Evolutionary conservation across 1,284 basidiomycete genomes (phyloP), one percentile per base, ranked within the genome.

Genomic region (Leccinum pachyderme): DNA sequence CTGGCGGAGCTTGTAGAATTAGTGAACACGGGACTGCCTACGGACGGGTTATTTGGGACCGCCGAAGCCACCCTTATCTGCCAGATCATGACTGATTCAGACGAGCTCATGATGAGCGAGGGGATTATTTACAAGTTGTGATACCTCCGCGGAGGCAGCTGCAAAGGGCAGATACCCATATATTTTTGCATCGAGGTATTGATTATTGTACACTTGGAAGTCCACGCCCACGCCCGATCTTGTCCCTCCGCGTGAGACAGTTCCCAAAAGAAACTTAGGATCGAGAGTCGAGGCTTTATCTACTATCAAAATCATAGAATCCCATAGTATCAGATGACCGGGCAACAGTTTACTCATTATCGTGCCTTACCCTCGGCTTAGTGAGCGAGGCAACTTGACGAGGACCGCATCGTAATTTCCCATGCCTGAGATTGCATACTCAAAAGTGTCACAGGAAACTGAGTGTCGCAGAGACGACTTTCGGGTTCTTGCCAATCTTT

Each of bases 71-170:
- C 81, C 22, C 77, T 79, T 55, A 87, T 89, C 45, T 87, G 90
- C 55, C 77, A 84, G 59, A 73, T 77, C 47, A 98, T 98, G 95
- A 80, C 84, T 51, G 86, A 90, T 43, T 80, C 80, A 25, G 91
- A 95, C 64, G 88, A 95, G 72, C 76, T 98, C 62, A 94, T 98
- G 92, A 81, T 93, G 63, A 86, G 86, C 56, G 91, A 90, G 43
- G 89, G 86, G 27, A 82, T 88, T 52, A 81, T 94, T 53, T 91
- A 89, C 71, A 87, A 83, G 67, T 81, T 89, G 51, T 87, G 69
- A 75, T 52, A 49, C 47, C 39, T 9, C 47, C 39, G 41, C 43
- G 44, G 54, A 29, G 11, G 47, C 46, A 28, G 7, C n/a, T 13
- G 28, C 49, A 22, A 29, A 52, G 49, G 7, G 31, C 33, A 28